These are phyloP conservation scores for Botrytis aclada DNA, from an alignment of 2,329 filamentous ascomycete genomes.

Conservation along the genomic window DNA sequence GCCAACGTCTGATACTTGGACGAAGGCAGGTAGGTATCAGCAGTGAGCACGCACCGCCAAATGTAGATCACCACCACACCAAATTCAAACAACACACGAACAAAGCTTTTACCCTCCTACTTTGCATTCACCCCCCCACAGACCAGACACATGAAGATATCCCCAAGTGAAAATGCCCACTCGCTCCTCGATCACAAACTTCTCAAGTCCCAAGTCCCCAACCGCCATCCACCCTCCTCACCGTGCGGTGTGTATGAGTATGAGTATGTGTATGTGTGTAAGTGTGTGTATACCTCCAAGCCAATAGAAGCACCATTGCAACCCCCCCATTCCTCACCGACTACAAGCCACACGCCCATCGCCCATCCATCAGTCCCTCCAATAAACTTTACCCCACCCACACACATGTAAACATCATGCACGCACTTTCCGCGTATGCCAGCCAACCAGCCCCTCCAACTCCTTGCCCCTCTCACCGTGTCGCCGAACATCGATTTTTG, in stretches of 20 bases:
- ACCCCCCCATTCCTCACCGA: slow-evolving; percentile 1
- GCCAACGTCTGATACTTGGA: background rate
- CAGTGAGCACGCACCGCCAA: background rate
- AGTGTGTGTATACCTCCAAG: background rate
- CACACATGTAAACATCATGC: background rate
- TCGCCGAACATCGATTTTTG: background rate
- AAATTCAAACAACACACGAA: background rate
- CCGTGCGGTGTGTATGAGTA: background rate
- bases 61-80: background rate
- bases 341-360: background rate
- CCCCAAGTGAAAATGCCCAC: background rate
- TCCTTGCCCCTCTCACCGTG: background rate
- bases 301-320: background rate
- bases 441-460: slow-evolving; percentile 9
- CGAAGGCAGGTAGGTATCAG: background rate
- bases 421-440: background rate
- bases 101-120: background rate
- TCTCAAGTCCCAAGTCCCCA: background rate
- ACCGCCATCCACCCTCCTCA: background rate
- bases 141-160: background rate
- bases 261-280: background rate
- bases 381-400: background rate
- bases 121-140: background rate
- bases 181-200: background rate
- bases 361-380: background rate